Percentiles rank a stretch among this genome's conserved stretches.
phyloP scores from a whole-genome alignment of 179 eudicot genomes.

The Heliamphora pulchella region DNA sequence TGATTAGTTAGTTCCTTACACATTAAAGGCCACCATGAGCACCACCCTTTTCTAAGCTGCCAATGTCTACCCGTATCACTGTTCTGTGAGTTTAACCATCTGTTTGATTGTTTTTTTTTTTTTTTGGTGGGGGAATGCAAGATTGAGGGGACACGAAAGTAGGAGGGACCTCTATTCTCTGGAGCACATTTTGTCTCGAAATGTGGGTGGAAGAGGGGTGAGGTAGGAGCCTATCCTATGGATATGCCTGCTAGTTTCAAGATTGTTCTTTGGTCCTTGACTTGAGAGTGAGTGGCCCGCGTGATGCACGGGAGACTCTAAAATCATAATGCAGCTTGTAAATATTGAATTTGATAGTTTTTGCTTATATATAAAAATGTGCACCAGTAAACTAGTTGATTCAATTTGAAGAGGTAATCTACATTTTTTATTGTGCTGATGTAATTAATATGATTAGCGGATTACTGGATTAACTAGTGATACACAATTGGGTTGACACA shows the following conservation, averaged over 20 bases:
- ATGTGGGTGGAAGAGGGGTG: neutral
- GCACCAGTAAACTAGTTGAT: no score
- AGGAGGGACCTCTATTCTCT: neutral
- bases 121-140: neutral
- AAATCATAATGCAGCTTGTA: no score
- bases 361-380: no score
- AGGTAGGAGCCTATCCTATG: no score
- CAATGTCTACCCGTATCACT: neutral
- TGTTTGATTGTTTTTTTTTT: neutral
- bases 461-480: no score
- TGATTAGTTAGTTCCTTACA: no score
- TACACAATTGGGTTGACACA: no score
- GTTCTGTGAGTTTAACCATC: neutral
- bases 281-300: neutral
- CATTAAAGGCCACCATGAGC: neutral
- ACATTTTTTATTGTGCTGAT: no score
- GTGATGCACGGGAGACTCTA: no score
- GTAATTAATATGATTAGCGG: no score
- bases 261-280: neutral
- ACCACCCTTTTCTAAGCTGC: neutral
- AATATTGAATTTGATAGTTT: no score
- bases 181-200: neutral
- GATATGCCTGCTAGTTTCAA: neutral
- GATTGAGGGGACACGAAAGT: neutral
- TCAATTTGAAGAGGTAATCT: no score